Evolutionary conservation across 257 asterid species (phyloP).

Genomic region (Gentiana straminea): DNA sequence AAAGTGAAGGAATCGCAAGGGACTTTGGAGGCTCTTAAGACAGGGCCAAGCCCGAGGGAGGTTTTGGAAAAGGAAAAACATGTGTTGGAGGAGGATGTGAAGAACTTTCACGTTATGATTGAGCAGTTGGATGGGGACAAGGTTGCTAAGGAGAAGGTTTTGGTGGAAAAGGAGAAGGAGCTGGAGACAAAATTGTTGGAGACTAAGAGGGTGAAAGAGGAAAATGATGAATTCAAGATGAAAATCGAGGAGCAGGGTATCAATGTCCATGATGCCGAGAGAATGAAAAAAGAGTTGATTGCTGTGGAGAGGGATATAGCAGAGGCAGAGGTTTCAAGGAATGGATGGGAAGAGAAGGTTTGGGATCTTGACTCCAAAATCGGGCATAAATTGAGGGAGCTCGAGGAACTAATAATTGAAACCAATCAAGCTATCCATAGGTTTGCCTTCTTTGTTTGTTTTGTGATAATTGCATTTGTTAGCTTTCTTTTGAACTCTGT

Average conservation of each 20-base stretch:
- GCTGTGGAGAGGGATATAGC: constrained; percentile 64
- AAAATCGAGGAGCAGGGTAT: constrained; percentile 82
- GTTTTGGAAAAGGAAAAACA: constrained; percentile 59
- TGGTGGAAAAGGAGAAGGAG: constrained; percentile 61
- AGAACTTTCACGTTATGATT: constrained; percentile 56
- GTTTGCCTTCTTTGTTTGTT: constrained; percentile 24
- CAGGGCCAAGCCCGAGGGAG: constrained; percentile 55
- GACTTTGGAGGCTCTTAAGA: constrained; percentile 42
- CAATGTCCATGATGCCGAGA: constrained; percentile 80
- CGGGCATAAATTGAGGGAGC: constrained; percentile 62
- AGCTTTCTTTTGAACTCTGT: background rate
- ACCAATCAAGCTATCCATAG: constrained; percentile 73
- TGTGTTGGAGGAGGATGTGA: constrained; percentile 55
- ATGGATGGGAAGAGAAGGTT: constrained; percentile 78
- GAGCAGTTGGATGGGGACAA: constrained; percentile 37
- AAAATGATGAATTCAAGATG: constrained; percentile 81
- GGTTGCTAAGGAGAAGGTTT: constrained; percentile 30
- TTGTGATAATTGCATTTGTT: background rate
- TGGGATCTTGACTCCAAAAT: constrained; percentile 74
- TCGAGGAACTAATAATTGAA: constrained; percentile 56
- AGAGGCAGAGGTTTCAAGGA: constrained; percentile 60
- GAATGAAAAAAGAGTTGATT: constrained; percentile 85
- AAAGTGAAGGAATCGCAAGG: constrained; percentile 33
- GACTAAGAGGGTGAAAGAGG: constrained; percentile 52
- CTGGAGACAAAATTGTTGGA: constrained; percentile 56